Evolutionary conservation across 495 filamentous ascomycete species (phyloP).

Genomic region (Chlorociboria aeruginascens): DNA sequence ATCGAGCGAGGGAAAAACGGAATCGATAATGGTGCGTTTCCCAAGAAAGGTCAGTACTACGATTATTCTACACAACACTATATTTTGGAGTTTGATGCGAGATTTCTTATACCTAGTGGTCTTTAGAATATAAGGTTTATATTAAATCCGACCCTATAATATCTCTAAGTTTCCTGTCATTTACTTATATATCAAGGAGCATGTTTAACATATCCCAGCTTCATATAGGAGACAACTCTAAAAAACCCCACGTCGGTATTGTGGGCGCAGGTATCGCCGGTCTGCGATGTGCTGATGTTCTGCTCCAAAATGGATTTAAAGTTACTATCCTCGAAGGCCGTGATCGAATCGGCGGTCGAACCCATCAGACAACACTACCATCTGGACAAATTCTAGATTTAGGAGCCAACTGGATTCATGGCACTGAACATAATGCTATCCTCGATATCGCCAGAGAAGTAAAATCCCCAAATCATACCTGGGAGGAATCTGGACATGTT

Average conservation of each 20-base stretch:
- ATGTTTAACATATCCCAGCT: too few species aligned
- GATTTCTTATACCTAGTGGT: too few species aligned
- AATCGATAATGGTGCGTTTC: too few species aligned
- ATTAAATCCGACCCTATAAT: too few species aligned
- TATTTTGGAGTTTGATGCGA: too few species aligned
- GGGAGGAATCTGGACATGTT: conserved; percentile 42
- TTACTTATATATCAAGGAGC: too few species aligned
- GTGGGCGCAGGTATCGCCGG: conserved; percentile 86
- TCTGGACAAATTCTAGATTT: conserved; percentile 43
- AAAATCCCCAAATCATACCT: conserved; percentile 43
- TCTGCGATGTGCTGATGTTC: conserved; percentile 71
- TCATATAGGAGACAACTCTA: too few species aligned
- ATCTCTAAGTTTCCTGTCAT: too few species aligned
- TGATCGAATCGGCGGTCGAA: conserved; percentile 71
- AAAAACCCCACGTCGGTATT: conserved; percentile 28
- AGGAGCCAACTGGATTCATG: conserved; percentile 95
- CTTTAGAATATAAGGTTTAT: too few species aligned
- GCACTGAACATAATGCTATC: conserved; percentile 76
- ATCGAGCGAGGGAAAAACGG: background rate
- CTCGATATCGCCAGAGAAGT: conserved; percentile 61
- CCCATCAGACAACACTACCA: conserved; percentile 39
- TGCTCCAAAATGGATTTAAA: conserved; percentile 62
- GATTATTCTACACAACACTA: too few species aligned
- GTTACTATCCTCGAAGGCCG: conserved; percentile 83
- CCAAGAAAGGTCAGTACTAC: too few species aligned